Base-by-base conservation (phyloP, 1,139 yeast genomes). In the Saccharomycopsis phalli region DNA sequence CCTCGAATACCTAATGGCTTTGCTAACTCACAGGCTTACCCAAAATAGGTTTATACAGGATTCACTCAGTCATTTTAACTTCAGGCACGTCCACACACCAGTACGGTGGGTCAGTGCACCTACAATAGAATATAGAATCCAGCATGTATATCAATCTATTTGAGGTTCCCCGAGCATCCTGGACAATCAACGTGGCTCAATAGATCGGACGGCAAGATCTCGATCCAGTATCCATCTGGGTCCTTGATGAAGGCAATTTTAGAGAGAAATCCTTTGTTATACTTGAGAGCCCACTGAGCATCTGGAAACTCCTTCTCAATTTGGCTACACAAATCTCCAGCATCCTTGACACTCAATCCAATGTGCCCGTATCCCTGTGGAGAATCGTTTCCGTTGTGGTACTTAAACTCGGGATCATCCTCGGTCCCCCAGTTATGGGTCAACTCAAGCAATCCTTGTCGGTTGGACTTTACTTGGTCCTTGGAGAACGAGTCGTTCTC, bases 401-500 rank as follows among this genome's bases (percentile, higher is more conserved):
- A 91, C 41, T 66, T 59, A 62, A 86, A 83, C 11, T 69, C 68
- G 10, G 71, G 68, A 49, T 88, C 95, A 21, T 65, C 56, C 57
- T 91, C 98, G 14, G 97, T 83, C 22, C 97, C 98, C 79, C 86
- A 87, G 63, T 91, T 91, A 65, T 86, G 93, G 36, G 97, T 88
- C 56, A 91, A 68, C 62, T 91, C 98, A 40, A 91, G 61, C 7
- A 91, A 60, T 20, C 91, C 80, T 57, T 83, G 49, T 34, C 52
- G 52, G 3, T 55, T 50, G 38, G 61, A 44, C 18, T 67, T 58
- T 34, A 50, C 44, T 28, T 69, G 66, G 38, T 59, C 65, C 29
- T 55, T 57, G 19, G 53, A 50, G 1, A 48, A 52, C 4, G 53
- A 41, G 23, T 55, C 54, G 38, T 69, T 68, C 32, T 68, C 71